These are phyloP conservation scores for Aspergillus fructus DNA, from an alignment of 2,329 filamentous ascomycete species.

Conservation along the genomic window DNA sequence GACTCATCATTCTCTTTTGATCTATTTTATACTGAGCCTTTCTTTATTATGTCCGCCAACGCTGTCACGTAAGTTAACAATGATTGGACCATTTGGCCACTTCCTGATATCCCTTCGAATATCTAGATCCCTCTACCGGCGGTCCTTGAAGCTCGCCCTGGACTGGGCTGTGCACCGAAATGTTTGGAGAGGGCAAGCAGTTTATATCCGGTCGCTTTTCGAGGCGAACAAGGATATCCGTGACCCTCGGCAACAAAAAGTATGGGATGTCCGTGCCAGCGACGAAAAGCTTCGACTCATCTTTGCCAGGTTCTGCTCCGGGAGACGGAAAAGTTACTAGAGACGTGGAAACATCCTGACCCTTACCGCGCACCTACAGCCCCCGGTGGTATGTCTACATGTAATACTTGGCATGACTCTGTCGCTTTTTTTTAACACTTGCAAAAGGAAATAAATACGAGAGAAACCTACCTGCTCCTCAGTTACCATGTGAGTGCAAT, in stretches of 20 bases:
- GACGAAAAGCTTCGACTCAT: not conserved
- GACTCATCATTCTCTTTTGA: not conserved
- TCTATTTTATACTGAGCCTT: not conserved
- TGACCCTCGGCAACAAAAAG: conserved; percentile 82
- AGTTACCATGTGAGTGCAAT: conserved; percentile 71
- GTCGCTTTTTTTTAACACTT: conserved; percentile 17
- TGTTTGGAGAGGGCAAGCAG: conserved; percentile 90
- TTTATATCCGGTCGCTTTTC: conserved; percentile 93
- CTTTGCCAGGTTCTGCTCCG: conserved; percentile 69
- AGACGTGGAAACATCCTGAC: conserved; percentile 97
- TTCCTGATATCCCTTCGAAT: conserved; percentile 9
- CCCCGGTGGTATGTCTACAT: conserved; percentile 71
- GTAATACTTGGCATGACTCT: not conserved
- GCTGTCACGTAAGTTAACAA: conserved; percentile 37
- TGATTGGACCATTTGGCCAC: conserved; percentile 2
- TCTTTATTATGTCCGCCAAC: conserved; percentile 35
- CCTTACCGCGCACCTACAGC: conserved; percentile 87
- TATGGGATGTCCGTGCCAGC: conserved; percentile 43
- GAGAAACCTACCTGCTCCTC: conserved; percentile 79
- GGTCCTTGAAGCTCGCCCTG: conserved; percentile 86
- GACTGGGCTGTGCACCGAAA: conserved; percentile 94
- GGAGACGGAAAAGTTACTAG: conserved; percentile 83
- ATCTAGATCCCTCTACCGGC: conserved; percentile 74
- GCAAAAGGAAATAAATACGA: conserved; percentile 86
- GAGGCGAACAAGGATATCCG: conserved; percentile 85